Evolutionary conservation across 208 protist species (phyloP).

Genomic region (Crithidia bombi): DNA sequence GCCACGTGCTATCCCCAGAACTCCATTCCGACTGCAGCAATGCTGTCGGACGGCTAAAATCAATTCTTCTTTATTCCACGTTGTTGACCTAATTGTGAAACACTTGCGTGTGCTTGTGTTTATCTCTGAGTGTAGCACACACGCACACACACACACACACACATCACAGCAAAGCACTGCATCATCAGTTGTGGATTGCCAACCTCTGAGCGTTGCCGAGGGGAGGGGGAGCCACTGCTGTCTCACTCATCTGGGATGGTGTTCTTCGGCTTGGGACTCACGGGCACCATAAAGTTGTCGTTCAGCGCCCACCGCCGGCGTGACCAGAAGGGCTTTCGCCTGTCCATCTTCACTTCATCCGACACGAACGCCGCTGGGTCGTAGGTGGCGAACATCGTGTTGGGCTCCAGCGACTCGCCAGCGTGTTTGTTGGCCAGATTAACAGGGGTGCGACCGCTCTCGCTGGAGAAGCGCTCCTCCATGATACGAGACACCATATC

Average conservation of each 20-base stretch:
- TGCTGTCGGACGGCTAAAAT: no score
- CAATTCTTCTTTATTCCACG: no score
- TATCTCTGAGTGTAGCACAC: no score
- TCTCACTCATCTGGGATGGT: conserved; percentile 86
- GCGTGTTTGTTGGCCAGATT: conserved; percentile 68
- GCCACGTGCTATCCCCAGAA: no score
- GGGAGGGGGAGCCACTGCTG: no score
- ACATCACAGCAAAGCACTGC: no score
- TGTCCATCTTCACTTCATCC: conserved; percentile 42
- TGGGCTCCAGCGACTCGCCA: conserved; percentile 72
- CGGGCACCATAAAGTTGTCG: conserved; percentile 87
- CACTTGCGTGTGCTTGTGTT: no score
- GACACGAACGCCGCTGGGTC: conserved; percentile 80
- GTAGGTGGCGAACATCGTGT: conserved; percentile 88
- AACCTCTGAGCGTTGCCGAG: no score
- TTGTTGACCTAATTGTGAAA: no score
- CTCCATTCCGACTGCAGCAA: no score
- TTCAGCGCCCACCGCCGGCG: conserved; percentile 81
- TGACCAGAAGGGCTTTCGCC: conserved; percentile 76
- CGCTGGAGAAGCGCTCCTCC: conserved; percentile 58
- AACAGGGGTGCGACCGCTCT: conserved; percentile 43
- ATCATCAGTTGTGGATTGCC: no score
- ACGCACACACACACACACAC: no score
- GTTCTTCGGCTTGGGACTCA: conserved; percentile 86
- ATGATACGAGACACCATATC: conserved; percentile 47